Base-by-base conservation (phyloP, 106 monocot species). In the Dendrobium officinale region DNA sequence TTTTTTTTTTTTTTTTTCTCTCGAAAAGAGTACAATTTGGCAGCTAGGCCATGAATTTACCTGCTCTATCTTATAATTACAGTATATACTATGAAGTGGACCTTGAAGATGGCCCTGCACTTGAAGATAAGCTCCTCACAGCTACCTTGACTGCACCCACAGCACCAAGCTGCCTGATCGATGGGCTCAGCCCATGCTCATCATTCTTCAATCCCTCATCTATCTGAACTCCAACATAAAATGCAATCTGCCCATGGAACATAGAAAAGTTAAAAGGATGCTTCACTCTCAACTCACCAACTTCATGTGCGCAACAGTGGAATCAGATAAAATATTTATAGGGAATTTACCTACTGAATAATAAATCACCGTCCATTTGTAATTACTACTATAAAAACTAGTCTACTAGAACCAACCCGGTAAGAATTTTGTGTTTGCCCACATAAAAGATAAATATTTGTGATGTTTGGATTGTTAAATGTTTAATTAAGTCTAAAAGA, bases 101-200 rank as follows among this genome's bases (percentile, higher is more conserved):
- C 42, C 83, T 83, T 15, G 87, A 87, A 54, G 89, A 85, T 47
- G 86, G 45, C 43, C 91, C 83, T 42, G 75, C 82, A n/a, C 76
- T 74, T 33, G 82, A 55, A 42, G 84, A 85, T 20, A 86, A 83
- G 87, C 94, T 82, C 83, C 98, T 88, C 37, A 92, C 92, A 33
- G 98, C 94, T 42, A 98, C 94, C 75, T 92, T 98, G 11, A 98
- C 92, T 22, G 92, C 86, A 75, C 92, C 98, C 31, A 95, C 90
- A 0, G 88, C 90, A 27, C 91, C 89, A 13, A 89, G 79, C 42
- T 88, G 94, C 76, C 86, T 84, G 86, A 95, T 91, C 68, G 87
- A 80, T 40, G 84, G 85, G 81, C 92, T 95, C 47, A 92, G 67
- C 7, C 85, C 89, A 22, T 83, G 83, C 4, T 43, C 78, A 72